A percentile compares a stretch with the other conserved stretches of the same genome.
Evolutionary conservation across 768 basidiomycete species (phyloP).

Genomic region (Cantharellus anzutake): DNA sequence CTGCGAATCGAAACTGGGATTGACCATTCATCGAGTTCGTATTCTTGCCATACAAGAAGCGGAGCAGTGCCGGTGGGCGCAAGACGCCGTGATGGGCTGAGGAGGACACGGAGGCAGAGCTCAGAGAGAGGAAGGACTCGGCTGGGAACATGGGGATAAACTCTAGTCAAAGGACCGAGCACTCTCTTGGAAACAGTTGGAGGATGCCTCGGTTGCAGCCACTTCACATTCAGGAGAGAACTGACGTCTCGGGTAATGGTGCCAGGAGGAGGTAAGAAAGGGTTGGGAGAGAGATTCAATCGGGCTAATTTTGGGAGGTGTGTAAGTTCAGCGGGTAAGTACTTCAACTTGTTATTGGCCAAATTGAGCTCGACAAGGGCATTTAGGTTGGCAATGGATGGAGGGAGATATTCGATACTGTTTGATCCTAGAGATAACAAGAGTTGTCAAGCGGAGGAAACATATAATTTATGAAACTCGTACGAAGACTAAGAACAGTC

Average conservation of each 20-base stretch:
- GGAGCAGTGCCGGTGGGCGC: background rate
- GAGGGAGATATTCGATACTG: constrained; percentile 33
- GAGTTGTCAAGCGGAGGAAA: background rate
- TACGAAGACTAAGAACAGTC: constrained; percentile 45
- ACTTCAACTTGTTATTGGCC: constrained; percentile 35
- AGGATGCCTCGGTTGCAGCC: too few species aligned
- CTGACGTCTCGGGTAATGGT: background rate
- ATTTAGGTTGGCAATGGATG: constrained; percentile 36
- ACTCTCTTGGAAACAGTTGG: background rate
- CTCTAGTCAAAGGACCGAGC: background rate
- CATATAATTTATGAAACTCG: constrained; percentile 15
- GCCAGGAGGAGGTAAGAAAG: constrained; percentile 26
- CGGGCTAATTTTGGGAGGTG: constrained; percentile 28
- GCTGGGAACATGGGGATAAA: background rate
- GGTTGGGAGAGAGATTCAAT: constrained; percentile 38
- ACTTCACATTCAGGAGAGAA: too few species aligned
- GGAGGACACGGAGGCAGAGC: constrained; percentile 21
- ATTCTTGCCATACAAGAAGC: background rate
- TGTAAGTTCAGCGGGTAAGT: constrained; percentile 48
- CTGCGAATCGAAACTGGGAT: background rate
- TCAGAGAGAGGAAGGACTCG: constrained; percentile 12
- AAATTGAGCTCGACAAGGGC: constrained; percentile 43
- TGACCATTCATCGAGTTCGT: background rate
- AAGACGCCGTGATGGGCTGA: constrained; percentile 13
- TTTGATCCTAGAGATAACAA: constrained; percentile 30